These are phyloP conservation scores for Phytophthora palmivora DNA, from an alignment of 352 stramenopile genomes.

Conservation along the genomic window DNA sequence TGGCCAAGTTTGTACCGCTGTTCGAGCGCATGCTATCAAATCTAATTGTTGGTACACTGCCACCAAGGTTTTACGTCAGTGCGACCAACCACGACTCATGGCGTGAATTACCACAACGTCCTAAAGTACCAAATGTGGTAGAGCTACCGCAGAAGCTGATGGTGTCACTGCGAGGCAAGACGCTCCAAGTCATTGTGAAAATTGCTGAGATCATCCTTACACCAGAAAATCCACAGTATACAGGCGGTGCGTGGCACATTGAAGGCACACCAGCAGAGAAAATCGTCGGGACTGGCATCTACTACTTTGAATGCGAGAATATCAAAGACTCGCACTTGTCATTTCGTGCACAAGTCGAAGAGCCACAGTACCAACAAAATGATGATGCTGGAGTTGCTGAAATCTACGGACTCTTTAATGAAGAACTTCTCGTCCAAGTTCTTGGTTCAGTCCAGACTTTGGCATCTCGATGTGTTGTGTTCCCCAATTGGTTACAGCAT, in stretches of 20 bases:
- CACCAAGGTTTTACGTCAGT: not conserved
- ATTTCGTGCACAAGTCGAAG: constrained; percentile 43
- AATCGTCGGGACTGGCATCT: constrained; percentile 55
- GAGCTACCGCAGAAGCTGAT: not conserved
- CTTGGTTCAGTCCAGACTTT: constrained; percentile 33
- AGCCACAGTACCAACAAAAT: constrained; percentile 36
- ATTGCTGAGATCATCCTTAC: constrained; percentile 59
- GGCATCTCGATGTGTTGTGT: constrained; percentile 43
- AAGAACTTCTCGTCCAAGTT: constrained; percentile 29
- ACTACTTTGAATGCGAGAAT: constrained; percentile 63
- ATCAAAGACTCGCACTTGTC: constrained; percentile 45
- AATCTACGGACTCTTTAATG: constrained; percentile 39
- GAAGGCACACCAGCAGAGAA: constrained; percentile 50
- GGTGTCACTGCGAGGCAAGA: constrained; percentile 31
- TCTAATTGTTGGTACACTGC: not conserved
- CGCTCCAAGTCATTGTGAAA: constrained; percentile 56
- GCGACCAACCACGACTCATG: constrained; percentile 25
- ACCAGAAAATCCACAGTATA: constrained; percentile 44
- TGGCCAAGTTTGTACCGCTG: constrained; percentile 44
- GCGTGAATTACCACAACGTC: constrained; percentile 17
- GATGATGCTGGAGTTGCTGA: constrained; percentile 36
- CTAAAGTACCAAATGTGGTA: constrained; percentile 15
- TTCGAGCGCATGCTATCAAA: constrained; percentile 42
- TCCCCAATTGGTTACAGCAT: constrained; percentile 54
- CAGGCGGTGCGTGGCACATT: constrained; percentile 54